These are phyloP conservation scores for Massariosphaeria phaeospora DNA, from an alignment of 495 filamentous ascomycete genomes.

Conservation along the genomic window DNA sequence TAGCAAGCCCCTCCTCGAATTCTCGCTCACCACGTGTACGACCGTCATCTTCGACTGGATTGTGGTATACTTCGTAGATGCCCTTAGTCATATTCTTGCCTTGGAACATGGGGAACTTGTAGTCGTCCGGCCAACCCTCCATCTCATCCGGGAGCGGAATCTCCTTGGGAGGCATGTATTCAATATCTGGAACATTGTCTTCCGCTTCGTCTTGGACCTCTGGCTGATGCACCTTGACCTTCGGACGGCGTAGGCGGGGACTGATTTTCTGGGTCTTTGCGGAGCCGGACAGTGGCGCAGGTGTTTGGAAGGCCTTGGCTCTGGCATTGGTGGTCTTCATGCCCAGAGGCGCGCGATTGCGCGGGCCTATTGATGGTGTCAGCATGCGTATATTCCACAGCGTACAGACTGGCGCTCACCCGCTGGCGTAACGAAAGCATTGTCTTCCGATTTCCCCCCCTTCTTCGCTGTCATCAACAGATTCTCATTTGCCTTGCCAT, in stretches of 20 bases:
- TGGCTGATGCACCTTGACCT: slow-evolving; percentile 45
- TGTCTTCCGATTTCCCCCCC: slow-evolving; percentile 49
- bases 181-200: slow-evolving; percentile 66
- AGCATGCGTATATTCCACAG: background rate
- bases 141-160: slow-evolving; percentile 67
- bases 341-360: slow-evolving; percentile 75
- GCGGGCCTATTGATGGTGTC: slow-evolving; percentile 49
- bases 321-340: slow-evolving; percentile 96
- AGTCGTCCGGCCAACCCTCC: slow-evolving; percentile 60
- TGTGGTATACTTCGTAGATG: slow-evolving; percentile 59
- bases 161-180: slow-evolving; percentile 69
- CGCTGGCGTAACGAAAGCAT: slow-evolving; percentile 75
- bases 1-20: slow-evolving; percentile 42
- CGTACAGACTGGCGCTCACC: slow-evolving; percentile 48
- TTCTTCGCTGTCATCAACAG: slow-evolving; percentile 58
- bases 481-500: slow-evolving; percentile 62
- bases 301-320: slow-evolving; percentile 63
- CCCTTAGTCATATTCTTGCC: slow-evolving; percentile 66
- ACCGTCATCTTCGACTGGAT: slow-evolving; percentile 63
- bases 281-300: slow-evolving; percentile 47
- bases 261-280: slow-evolving; percentile 48
- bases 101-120: slow-evolving; percentile 46
- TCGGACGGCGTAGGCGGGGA: slow-evolving; percentile 46
- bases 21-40: slow-evolving; percentile 38
- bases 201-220: slow-evolving; percentile 48